Conservation (phyloP, 2,329 filamentous ascomycete genomes). For the Beauveria bassiana region DNA sequence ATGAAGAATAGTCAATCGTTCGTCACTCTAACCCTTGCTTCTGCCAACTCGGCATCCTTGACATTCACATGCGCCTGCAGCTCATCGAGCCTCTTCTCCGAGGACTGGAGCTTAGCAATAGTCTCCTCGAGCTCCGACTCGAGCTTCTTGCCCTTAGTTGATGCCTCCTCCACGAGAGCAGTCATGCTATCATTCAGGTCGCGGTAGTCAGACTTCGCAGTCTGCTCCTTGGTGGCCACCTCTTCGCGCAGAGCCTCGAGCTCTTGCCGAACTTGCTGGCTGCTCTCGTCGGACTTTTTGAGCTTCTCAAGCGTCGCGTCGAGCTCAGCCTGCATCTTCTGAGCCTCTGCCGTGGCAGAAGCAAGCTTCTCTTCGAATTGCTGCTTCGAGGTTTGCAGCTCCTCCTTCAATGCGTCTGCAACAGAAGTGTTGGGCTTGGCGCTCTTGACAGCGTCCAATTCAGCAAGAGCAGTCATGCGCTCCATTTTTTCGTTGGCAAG, state of each 20-base stretch:
- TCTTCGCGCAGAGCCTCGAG: conserved; percentile 45
- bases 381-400: conserved; percentile 42
- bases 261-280: conserved; percentile 43
- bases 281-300: conserved; percentile 30
- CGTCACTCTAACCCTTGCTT: conserved; percentile 46
- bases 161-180: conserved; percentile 50
- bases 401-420: conserved; percentile 41
- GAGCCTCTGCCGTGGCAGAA: conserved; percentile 23
- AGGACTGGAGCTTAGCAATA: conserved; percentile 36
- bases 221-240: conserved; percentile 45
- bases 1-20: background rate
- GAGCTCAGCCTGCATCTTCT: conserved; percentile 29
- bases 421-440: conserved; percentile 49
- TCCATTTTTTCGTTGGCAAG: conserved; percentile 54
- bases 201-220: conserved; percentile 51
- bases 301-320: conserved; percentile 28
- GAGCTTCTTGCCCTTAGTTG: conserved; percentile 43
- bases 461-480: conserved; percentile 50
- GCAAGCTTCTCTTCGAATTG: conserved; percentile 37
- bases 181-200: conserved; percentile 58
- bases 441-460: conserved; percentile 50
- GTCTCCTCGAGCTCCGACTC: conserved; percentile 42
- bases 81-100: conserved; percentile 39
- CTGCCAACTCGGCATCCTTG: conserved; percentile 56
- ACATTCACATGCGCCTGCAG: conserved; percentile 51